phyloP scores from a whole-genome alignment of 2,329 filamentous ascomycete species.

The Didymella keratinophila region DNA sequence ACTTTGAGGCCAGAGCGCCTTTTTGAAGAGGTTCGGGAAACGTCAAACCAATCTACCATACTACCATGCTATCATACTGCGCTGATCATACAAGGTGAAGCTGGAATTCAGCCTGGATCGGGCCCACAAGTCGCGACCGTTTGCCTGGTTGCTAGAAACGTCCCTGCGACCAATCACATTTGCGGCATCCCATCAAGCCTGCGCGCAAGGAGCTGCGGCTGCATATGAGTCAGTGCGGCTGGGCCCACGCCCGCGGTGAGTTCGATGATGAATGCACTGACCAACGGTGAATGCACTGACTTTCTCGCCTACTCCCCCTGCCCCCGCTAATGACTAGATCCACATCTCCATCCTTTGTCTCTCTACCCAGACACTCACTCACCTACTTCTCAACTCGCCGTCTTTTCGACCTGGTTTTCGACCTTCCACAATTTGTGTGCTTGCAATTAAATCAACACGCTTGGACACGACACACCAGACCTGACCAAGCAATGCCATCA shows the following conservation, averaged over 20 bases:
- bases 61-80: not conserved
- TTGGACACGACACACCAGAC: not conserved
- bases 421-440: not conserved
- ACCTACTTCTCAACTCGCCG: constrained; percentile 1
- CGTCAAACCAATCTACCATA: not conserved
- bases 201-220: not conserved
- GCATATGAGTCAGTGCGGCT: not conserved
- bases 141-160: not conserved
- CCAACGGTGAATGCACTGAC: constrained; percentile 26
- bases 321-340: constrained; percentile 18
- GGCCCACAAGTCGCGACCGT: not conserved
- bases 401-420: not conserved
- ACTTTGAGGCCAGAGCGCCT: not conserved
- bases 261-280: constrained; percentile 26
- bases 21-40: not conserved
- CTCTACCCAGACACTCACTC: constrained; percentile 13
- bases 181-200: not conserved
- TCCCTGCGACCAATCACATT: not conserved
- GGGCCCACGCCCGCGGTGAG: not conserved
- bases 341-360: constrained; percentile 13
- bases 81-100: not conserved
- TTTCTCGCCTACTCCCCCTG: constrained; percentile 21
- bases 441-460: not conserved
- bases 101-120: not conserved
- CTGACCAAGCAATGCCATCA: not conserved